These are phyloP conservation scores for Metschnikowia drakensbergensis DNA, from an alignment of 805 yeast genomes.

Conservation along the genomic window DNA sequence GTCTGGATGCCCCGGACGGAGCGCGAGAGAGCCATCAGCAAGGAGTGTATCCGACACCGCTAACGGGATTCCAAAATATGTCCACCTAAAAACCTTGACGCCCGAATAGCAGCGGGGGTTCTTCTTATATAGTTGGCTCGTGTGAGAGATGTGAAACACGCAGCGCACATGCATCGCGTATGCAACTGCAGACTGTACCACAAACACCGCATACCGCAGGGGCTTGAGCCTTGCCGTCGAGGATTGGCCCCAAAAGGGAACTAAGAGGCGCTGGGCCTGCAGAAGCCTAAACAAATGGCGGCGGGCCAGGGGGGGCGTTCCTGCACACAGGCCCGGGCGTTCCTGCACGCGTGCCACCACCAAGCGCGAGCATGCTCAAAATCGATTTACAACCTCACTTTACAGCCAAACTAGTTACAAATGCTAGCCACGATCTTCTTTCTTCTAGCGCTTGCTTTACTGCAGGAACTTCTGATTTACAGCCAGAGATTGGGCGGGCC, in stretches of 20 bases:
- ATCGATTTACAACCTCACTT: too few species aligned
- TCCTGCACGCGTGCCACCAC: neutral
- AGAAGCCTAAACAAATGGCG: neutral
- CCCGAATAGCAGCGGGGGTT: neutral
- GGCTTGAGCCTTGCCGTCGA: too few species aligned
- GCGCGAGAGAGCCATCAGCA: neutral
- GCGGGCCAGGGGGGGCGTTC: neutral
- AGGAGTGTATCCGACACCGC: neutral
- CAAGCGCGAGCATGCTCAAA: too few species aligned
- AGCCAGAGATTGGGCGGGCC: neutral
- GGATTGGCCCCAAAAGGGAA: too few species aligned
- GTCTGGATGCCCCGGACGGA: constrained; percentile 17
- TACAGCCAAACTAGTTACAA: too few species aligned
- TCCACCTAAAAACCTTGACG: neutral
- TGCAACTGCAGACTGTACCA: neutral
- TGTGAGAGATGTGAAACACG: neutral
- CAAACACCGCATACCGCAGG: neutral
- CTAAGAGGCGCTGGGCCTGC: too few species aligned
- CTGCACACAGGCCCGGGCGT: neutral
- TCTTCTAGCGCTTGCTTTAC: constrained; percentile 6
- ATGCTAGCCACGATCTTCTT: constrained; percentile 5
- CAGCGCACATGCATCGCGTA: neutral
- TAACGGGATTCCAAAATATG: neutral
- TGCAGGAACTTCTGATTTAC: constrained; percentile 9
- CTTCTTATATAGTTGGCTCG: neutral